phyloP scores from a whole-genome alignment of 2,329 filamentous ascomycete genomes.

The Penicillium sp. region DNA sequence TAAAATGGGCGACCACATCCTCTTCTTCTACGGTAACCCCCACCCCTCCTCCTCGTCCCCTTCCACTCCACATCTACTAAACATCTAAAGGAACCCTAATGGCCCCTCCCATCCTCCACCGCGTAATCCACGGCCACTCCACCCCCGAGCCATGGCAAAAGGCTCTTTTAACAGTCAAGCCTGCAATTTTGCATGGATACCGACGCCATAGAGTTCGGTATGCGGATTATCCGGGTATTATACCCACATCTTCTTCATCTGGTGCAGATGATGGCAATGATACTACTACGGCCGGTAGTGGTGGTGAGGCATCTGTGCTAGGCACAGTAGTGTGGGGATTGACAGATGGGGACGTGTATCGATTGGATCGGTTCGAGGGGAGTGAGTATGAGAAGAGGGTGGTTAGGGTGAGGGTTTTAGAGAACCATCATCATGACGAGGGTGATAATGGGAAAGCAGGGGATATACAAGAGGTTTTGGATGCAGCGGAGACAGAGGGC shows the following conservation, averaged over 20 bases:
- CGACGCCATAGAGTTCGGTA: slow-evolving; percentile 59
- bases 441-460: slow-evolving; percentile 21
- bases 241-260: too few species aligned
- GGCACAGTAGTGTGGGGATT: slow-evolving; percentile 71
- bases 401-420: too few species aligned
- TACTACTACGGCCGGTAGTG: too few species aligned
- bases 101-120: slow-evolving; percentile 77
- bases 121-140: slow-evolving; percentile 62
- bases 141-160: slow-evolving; percentile 45
- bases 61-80: too few species aligned
- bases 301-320: slow-evolving; percentile 51
- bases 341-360: slow-evolving; percentile 63
- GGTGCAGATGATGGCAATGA: slow-evolving; percentile 50
- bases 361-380: slow-evolving; percentile 77
- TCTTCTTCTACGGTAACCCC: slow-evolving; percentile 61
- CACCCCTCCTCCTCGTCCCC: not conserved
- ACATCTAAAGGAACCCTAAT: slow-evolving; percentile 64
- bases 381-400: slow-evolving; percentile 53
- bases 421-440: slow-evolving; percentile 4
- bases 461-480: too few species aligned
- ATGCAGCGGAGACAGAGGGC: too few species aligned
- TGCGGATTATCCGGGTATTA: slow-evolving; percentile 79
- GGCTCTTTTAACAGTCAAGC: slow-evolving; percentile 52
- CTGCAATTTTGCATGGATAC: slow-evolving; percentile 66
- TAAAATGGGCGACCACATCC: slow-evolving; percentile 45